Base-by-base conservation (phyloP, 2,329 filamentous ascomycete species). In the Neurospora crassa region DNA sequence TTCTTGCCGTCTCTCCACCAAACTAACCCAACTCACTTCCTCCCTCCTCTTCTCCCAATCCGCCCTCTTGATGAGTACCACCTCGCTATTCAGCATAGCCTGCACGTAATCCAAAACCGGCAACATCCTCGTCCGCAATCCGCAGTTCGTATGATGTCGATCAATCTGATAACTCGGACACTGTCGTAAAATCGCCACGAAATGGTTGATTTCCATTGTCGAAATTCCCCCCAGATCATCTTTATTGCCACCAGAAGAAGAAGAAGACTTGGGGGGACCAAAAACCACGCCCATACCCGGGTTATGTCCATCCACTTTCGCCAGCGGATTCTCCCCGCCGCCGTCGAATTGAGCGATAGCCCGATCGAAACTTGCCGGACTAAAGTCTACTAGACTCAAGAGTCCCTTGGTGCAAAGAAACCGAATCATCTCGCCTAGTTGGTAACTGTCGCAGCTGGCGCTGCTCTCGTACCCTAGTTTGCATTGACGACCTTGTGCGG, bases 401-500 rank as follows among this genome's bases (percentile, higher is more conserved):
- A 92, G 86, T 40, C 86, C 84, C 74, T 88, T 88, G 74, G 85
- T 84, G 16, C 84, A 81, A 43, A 94, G 86, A 79, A 94, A 94
- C 74, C 89, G 89, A 74, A 93, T 81, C 84, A 92, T 92, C 80
- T 94, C 91, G 29, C 91, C 92, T 0, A 94, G 86, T 79, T 94
- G 92, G 77, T 91, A 94, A 1, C 89, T 90, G 80, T 94, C 92
- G 79, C 92, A 94, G 59, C 91, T 88, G 1, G 86, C 80, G 73
- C 89, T 91, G 2, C 88, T 89, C 76, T 92, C 91, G 79, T 94
- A 94, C 69, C 91, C 91, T 0, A 93, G 84, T 76, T 88, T 89
- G 79, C 92, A 94, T 78, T 93, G 91, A 8, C 83, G 80, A 0
- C 53, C 53, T 16, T 63, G 53, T 0, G 53, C 53, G 29, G 53